Conservation (phyloP, 768 basidiomycete species). For the Megacollybia marginata region DNA sequence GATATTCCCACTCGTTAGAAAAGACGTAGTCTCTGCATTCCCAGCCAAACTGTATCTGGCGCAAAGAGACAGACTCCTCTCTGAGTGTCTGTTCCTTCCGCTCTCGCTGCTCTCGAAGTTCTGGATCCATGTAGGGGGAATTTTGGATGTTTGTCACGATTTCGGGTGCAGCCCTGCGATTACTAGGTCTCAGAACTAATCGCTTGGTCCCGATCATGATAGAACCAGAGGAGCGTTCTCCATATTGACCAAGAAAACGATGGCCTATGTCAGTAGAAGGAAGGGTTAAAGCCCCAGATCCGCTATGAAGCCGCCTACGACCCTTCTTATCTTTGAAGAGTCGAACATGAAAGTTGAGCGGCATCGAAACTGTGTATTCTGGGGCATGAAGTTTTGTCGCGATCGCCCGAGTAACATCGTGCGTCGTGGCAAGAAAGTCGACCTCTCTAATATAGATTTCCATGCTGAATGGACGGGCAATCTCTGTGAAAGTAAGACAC, state of each 20-base stretch:
- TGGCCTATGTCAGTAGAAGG: constrained; percentile 31
- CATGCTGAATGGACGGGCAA: not conserved
- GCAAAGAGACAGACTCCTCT: constrained; percentile 21
- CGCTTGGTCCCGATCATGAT: constrained; percentile 23
- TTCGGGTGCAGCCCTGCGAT: constrained; percentile 18
- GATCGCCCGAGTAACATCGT: constrained; percentile 20
- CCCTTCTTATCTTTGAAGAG: constrained; percentile 32
- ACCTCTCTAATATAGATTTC: constrained; percentile 4
- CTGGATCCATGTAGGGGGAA: constrained; percentile 36
- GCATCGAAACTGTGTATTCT: constrained; percentile 24
- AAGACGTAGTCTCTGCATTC: constrained; percentile 47
- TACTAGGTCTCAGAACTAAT: constrained; percentile 26
- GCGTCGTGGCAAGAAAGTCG: not conserved
- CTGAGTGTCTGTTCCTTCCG: constrained; percentile 21
- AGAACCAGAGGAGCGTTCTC: constrained; percentile 8
- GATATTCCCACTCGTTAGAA: constrained; percentile 52
- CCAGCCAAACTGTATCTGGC: constrained; percentile 52
- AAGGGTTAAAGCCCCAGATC: constrained; percentile 41
- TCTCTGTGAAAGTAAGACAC: too few relatives aligned
- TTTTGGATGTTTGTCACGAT: constrained; percentile 30
- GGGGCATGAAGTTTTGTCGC: constrained; percentile 39
- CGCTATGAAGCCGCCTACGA: constrained; percentile 23
- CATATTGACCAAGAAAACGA: constrained; percentile 36
- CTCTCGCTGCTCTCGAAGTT: constrained; percentile 24
- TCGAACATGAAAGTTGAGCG: constrained; percentile 47